A percentile compares a stretch with the other conserved stretches of the same genome.
These are phyloP conservation scores for Nepenthes mirabilis DNA, from an alignment of 148 eudicot species.

Conservation along the genomic window DNA sequence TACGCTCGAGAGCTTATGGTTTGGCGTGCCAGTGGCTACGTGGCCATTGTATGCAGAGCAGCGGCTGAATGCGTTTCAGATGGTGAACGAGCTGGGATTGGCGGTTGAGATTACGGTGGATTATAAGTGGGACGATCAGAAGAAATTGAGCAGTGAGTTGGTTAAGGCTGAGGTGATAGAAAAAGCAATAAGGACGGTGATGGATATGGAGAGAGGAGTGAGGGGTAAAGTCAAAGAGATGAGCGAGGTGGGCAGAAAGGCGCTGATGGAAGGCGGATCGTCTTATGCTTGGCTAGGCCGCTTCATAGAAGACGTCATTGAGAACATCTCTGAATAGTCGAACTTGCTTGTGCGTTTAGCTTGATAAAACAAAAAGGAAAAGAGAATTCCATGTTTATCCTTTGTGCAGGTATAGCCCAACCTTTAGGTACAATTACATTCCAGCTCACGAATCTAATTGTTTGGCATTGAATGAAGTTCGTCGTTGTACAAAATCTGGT, in stretches of 20 bases:
- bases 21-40: slow-evolving; percentile 14
- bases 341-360: too few relatives aligned
- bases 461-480: too few relatives aligned
- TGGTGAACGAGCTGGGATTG: slow-evolving; percentile 2
- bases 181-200: slow-evolving; percentile 5
- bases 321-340: too few relatives aligned
- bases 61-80: neutral
- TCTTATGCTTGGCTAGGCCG: neutral
- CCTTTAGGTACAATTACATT: too few relatives aligned
- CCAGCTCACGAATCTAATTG: too few relatives aligned
- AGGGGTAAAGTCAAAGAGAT: slow-evolving; percentile 8
- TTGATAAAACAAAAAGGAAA: too few relatives aligned
- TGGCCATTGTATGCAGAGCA: slow-evolving; percentile 11
- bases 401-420: too few relatives aligned
- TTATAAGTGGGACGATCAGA: neutral
- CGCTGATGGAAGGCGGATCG: slow-evolving; percentile 1
- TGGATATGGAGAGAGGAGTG: slow-evolving; percentile 5
- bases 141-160: neutral
- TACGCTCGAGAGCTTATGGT: slow-evolving; percentile 18
- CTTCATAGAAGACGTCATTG: neutral
- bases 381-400: too few relatives aligned
- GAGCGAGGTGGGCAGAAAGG: slow-evolving; percentile 1
- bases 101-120: slow-evolving; percentile 4
- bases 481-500: too few relatives aligned
- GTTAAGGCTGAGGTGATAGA: slow-evolving; percentile 2